phyloP scores from a whole-genome alignment of 2,329 filamentous ascomycete genomes.

The Cercospora janseana region DNA sequence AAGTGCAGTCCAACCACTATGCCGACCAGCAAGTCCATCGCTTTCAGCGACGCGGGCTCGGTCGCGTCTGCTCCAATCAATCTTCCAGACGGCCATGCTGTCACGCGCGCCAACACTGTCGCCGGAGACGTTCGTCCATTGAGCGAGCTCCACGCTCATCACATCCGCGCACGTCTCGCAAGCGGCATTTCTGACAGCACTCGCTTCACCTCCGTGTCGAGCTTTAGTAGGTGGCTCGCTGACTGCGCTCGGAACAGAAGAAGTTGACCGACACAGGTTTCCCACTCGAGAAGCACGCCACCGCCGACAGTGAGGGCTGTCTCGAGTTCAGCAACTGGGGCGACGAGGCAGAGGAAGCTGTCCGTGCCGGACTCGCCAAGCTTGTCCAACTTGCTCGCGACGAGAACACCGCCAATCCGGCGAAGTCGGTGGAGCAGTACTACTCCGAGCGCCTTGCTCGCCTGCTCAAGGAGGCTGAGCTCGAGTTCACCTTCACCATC shows the following conservation, averaged over 20 bases:
- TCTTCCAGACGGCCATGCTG: slow-evolving; percentile 16
- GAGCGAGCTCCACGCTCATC: slow-evolving; percentile 2
- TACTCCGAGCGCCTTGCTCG: slow-evolving; percentile 34
- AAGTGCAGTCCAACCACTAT: slow-evolving; percentile 2
- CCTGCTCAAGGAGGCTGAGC: slow-evolving; percentile 27
- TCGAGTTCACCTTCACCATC: slow-evolving; percentile 31
- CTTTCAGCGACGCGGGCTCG: slow-evolving; percentile 12
- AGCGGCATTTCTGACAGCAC: slow-evolving; percentile 2
- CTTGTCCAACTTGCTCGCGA: slow-evolving; percentile 37
- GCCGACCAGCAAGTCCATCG: slow-evolving; percentile 15
- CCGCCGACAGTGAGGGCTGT: slow-evolving; percentile 6
- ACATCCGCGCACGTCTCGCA: slow-evolving; percentile 5
- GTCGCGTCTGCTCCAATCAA: slow-evolving; percentile 8
- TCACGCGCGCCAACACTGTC: slow-evolving; percentile 19
- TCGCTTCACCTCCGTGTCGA: not conserved
- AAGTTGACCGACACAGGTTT: slow-evolving; percentile 12
- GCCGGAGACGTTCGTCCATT: slow-evolving; percentile 14
- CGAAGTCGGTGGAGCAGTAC: slow-evolving; percentile 30
- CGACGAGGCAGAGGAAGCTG: slow-evolving; percentile 34
- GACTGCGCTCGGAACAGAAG: not conserved
- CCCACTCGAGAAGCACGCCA: slow-evolving; percentile 1
- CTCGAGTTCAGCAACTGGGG: slow-evolving; percentile 36
- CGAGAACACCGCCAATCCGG: slow-evolving; percentile 31
- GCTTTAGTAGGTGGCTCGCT: not conserved
- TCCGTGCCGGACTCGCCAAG: slow-evolving; percentile 32